Evolutionary conservation across 805 yeast genomes (phyloP).

Genomic region (Ogataea nitratoaversa): DNA sequence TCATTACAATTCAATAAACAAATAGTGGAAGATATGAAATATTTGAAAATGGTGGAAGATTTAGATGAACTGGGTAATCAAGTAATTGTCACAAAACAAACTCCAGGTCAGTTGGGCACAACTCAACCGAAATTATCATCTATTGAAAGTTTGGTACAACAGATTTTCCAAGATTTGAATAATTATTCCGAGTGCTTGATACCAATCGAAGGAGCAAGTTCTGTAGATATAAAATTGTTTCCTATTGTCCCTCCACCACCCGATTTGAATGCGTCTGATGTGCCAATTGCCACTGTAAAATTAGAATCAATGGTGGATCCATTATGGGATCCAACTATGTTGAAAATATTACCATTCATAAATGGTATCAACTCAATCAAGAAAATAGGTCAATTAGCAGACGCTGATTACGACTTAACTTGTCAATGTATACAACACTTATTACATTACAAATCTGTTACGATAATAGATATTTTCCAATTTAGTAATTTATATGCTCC

Average conservation of each 20-base stretch:
- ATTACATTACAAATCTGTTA: slow-evolving; percentile 82
- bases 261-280: slow-evolving; percentile 72
- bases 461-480: slow-evolving; percentile 82
- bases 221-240: slow-evolving; percentile 89
- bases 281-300: slow-evolving; percentile 85
- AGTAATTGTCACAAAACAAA: slow-evolving; percentile 17
- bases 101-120: slow-evolving; percentile 20
- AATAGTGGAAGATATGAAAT: slow-evolving; percentile 20
- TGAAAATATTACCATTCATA: slow-evolving; percentile 77
- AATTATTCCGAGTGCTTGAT: slow-evolving; percentile 94
- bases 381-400: slow-evolving; percentile 71
- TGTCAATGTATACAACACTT: slow-evolving; percentile 87
- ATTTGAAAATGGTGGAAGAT: slow-evolving; percentile 29
- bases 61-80: slow-evolving; percentile 25
- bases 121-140: slow-evolving; percentile 34
- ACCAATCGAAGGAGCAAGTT: slow-evolving; percentile 84
- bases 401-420: slow-evolving; percentile 74
- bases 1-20: slow-evolving; percentile 7
- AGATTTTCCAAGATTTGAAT: slow-evolving; percentile 89
- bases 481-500: slow-evolving; percentile 87
- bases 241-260: slow-evolving; percentile 85
- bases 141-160: slow-evolving; percentile 76
- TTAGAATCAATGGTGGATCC: slow-evolving; percentile 72
- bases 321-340: slow-evolving; percentile 97
- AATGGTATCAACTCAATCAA: slow-evolving; percentile 84